These are phyloP conservation scores for Fusarium mexicanum DNA, from an alignment of 2,329 filamentous ascomycete species.

Conservation along the genomic window DNA sequence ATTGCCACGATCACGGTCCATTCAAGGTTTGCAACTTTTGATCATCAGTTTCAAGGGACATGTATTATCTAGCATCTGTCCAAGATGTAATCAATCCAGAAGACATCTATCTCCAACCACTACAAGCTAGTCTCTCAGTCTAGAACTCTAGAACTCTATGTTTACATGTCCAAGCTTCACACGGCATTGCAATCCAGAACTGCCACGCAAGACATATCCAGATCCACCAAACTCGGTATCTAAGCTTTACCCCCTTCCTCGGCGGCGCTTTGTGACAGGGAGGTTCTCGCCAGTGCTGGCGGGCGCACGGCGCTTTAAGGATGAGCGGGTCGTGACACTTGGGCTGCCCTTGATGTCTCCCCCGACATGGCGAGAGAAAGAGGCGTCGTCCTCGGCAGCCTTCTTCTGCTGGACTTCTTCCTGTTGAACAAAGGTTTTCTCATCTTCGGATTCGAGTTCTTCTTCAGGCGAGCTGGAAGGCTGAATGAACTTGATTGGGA, in stretches of 20 bases:
- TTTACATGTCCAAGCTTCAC: neutral
- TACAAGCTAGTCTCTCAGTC: fast-evolving
- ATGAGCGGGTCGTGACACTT: fast-evolving
- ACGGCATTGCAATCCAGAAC: neutral
- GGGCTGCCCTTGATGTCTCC: no score
- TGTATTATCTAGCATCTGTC: neutral
- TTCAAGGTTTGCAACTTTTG: fast-evolving
- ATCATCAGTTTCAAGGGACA: neutral
- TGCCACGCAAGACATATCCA: neutral
- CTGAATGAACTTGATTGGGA: no score
- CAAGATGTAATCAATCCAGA: neutral
- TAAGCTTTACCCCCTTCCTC: neutral
- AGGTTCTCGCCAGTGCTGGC: neutral
- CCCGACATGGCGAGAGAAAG: no score
- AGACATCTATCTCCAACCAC: neutral
- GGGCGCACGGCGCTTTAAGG: neutral
- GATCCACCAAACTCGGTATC: neutral
- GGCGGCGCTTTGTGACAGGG: neutral
- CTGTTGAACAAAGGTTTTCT: no score
- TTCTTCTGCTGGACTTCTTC: no score
- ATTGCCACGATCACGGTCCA: neutral
- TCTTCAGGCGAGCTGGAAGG: no score
- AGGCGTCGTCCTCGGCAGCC: fast-evolving
- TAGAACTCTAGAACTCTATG: neutral
- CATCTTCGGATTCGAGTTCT: no score